Evolutionary conservation across 2,329 filamentous ascomycete species (phyloP), one percentile per base, ranked within the genome.

Genomic region (Ophiostoma perfectum): DNA sequence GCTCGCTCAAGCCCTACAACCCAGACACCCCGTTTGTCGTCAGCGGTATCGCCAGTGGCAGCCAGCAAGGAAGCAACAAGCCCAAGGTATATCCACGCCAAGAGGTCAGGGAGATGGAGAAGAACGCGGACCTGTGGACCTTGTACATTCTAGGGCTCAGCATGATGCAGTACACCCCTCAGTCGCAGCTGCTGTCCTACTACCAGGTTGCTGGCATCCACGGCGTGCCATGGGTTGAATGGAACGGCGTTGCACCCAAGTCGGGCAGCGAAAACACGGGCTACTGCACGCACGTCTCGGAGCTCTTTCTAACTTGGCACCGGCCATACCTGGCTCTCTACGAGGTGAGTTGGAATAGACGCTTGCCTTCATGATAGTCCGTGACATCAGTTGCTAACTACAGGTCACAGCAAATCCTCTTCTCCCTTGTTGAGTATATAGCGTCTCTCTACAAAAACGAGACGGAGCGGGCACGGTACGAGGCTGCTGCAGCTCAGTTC

Each of bases 181-280:
- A 92, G 78, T 80, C 81, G 18, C 78, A 82, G 67, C 81, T 82
- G 68, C 81, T 90, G 49, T 94, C 91, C 55, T 95, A 88, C 81
- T 96, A 93, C 78, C 86, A 91, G 74, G 84, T 96, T 73, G 85
- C 90, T 70, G 90, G 89, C 16, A 91, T 96, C 72, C 92, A 96
- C 77, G 92, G 92, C 18, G 87, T 89, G 70, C 92, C 92, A 1
- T 85, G 84, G 71, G 72, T 78, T 52, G 76, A 82, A 12, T 87
- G 84, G 83, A 83, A 81, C 42, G 81, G 79, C 45, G 85, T 87
- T 36, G 74, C 78, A 65, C 79, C 82, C 67, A 79, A 78, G 1
- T 74, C 80, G 2, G 85, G 84, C 1, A 85, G 83, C 69, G 80
- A 82, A 68, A 78, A 81, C 52, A 81, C 83, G 16, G 92, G 91